Base-by-base conservation (phyloP, 495 filamentous ascomycete genomes). In the Hypoxylon subgilvum region DNA sequence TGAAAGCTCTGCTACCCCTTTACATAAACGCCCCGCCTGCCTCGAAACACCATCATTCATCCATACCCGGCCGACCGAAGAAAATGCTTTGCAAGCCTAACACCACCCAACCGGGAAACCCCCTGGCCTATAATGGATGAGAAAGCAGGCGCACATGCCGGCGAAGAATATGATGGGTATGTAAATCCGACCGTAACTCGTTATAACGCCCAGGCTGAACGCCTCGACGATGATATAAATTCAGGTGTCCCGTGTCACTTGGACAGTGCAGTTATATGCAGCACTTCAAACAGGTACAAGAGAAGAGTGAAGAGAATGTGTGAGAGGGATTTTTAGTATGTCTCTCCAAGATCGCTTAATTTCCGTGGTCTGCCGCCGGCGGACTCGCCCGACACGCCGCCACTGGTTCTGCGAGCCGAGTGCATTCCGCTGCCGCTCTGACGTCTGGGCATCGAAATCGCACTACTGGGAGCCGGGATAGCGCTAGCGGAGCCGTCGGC, bases 401-500 rank as follows among this genome's bases (percentile, higher is more conserved):
- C 75, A 62, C 72, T 80, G 18, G 65, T 70, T 64, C 80, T 67
- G 34, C 76, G 65, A 8, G 41, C 76, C 72, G 50, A 77, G 42
- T 65, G 70, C 69, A 53, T 65, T 39, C 70, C 78, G 45, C 70
- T 78, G 45, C 77, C 83, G 63, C 76, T 84, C 75, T 79, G 77
- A 72, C 76, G 76, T 71, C 77, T 72, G 22, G 78, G 79, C 41
- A 74, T 69, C 18, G 82, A 79, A 36, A 87, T 70, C n/a, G 58
- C 59, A 27, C 66, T 57, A 27, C 66, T 69, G 17, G 69, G 67
- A 28, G 44, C 57, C n/a, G 72, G 70, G n/a, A 74, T 74, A 34
- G 40, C 63, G 31, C 70, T 83, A 23, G 70, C 69, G 4, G 76
- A 73, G 6, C 63, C 63, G 18, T 79, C 80, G 22, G 76, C 56